Evolutionary conservation across 2,329 filamentous ascomycete species (phyloP), one percentile per base, ranked within the genome.

Genomic region (Fusarium chaquense): DNA sequence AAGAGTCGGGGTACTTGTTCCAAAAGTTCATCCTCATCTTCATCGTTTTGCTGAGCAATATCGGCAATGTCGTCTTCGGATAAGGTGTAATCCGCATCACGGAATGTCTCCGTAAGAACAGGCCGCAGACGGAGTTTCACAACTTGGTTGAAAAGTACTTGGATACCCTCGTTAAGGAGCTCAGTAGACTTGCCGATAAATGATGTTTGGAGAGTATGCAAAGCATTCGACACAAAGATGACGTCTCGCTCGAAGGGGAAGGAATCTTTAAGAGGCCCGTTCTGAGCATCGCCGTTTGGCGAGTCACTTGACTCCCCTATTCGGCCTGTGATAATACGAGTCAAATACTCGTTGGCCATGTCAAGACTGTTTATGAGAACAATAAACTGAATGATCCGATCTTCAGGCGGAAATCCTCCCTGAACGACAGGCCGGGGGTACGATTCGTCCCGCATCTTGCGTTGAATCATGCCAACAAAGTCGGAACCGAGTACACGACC

Each of bases 301-400:
- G 81, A 74, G 3, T 82, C 81, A 8, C 80, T 77, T 1, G 82
- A 74, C 18, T 80, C 78, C 35, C 82, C 82, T 28, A 94, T 83
- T 49, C 91, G 89, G 35, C 89, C 86, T 33, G 87, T 86, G 45
- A 98, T 90, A 72, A 99, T 98, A 57, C 95, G 91, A 18, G 89
- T 88, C 52, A 98, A 87, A 79, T 99, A 99, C 76, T 98, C 93
- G 67, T 93, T 93, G 12, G 94, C 91, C 64, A 97, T 88, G 77
- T 99, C 95, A 28, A 99, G 89, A 77, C 95, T 98, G 85, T 99
- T 99, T 80, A 98, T 93, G 47, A 98, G 86, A 24, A 98, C 91
- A 18, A 98, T 89, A 78, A 99, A 99, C 6, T 92, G 86, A 53
- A 98, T 88, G 69, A 98, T 92, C 73, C 91, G 93, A 73, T 94